Evolutionary conservation across 2,329 filamentous ascomycete species (phyloP).

Genomic region (Arthrinium puccinioides): DNA sequence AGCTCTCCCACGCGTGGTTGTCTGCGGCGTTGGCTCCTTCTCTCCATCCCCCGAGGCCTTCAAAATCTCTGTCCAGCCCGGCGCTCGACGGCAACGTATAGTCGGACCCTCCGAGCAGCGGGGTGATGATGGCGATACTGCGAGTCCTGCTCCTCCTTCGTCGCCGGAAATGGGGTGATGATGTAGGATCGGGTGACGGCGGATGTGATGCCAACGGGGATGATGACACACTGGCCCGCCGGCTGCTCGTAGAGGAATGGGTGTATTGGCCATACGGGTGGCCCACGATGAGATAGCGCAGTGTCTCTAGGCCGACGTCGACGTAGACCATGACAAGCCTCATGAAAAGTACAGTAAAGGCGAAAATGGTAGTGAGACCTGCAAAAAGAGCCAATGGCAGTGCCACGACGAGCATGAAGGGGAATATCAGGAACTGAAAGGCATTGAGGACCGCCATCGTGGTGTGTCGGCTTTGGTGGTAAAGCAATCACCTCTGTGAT

Average conservation of each 20-base stretch:
- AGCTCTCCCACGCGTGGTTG: conserved; percentile 28
- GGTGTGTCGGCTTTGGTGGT: conserved; percentile 5
- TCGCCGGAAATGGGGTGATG: conserved; percentile 7
- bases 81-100: conserved; percentile 38
- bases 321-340: conserved; percentile 56
- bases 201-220: conserved; percentile 8
- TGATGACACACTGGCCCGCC: conserved; percentile 6
- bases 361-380: conserved; percentile 54
- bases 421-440: conserved; percentile 48
- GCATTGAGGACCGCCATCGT: conserved; percentile 48
- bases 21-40: conserved; percentile 22
- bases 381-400: conserved; percentile 58
- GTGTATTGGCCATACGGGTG: conserved; percentile 22
- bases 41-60: conserved; percentile 53
- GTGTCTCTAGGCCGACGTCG: conserved; percentile 50
- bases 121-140: conserved; percentile 15
- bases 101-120: conserved; percentile 14
- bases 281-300: conserved; percentile 46
- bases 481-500: too few relatives aligned
- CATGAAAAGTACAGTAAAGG: conserved; percentile 53
- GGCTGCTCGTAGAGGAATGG: conserved; percentile 12
- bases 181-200: conserved; percentile 8
- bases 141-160: conserved; percentile 13
- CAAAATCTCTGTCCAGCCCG: conserved; percentile 48
- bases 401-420: conserved; percentile 55